Percentiles rank a stretch among this genome's conserved stretches.
Conservation (phyloP, 768 basidiomycete genomes). For the Tubosaeta sp. region DNA sequence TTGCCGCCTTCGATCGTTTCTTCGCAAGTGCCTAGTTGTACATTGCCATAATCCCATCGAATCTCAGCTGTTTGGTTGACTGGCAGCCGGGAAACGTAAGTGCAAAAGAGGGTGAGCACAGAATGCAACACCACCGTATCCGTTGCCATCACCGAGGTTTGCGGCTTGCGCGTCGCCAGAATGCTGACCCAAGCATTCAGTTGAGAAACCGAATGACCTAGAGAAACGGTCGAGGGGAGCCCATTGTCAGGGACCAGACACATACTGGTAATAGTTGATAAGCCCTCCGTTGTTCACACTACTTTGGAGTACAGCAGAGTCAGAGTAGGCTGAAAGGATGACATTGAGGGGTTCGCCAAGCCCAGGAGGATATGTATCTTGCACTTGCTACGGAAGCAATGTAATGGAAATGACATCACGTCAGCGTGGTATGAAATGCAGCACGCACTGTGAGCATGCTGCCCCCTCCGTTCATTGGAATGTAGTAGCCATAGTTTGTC, state of each 20-base stretch:
- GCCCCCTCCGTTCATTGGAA: slow-evolving; percentile 55
- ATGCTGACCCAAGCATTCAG: slow-evolving; percentile 84
- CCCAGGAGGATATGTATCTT: slow-evolving; percentile 59
- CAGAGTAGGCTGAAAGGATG: slow-evolving; percentile 76
- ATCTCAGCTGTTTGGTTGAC: slow-evolving; percentile 83
- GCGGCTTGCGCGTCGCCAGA: slow-evolving; percentile 63
- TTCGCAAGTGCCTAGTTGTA: slow-evolving; percentile 75
- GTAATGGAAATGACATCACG: not conserved
- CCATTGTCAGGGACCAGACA: slow-evolving; percentile 7
- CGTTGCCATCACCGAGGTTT: slow-evolving; percentile 81
- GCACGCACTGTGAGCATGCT: slow-evolving; percentile 64
- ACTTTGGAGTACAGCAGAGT: slow-evolving; percentile 61
- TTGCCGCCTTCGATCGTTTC: slow-evolving; percentile 85
- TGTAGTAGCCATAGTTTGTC: slow-evolving; percentile 49
- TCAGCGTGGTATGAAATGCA: not conserved
- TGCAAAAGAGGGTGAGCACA: not conserved
- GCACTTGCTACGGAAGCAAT: slow-evolving; percentile 40
- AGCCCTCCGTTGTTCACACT: slow-evolving; percentile 63
- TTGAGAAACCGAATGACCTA: slow-evolving; percentile 63
- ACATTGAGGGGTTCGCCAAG: slow-evolving; percentile 85
- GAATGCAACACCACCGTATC: slow-evolving; percentile 48
- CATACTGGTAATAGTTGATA: slow-evolving; percentile 78
- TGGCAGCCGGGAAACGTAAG: slow-evolving; percentile 26
- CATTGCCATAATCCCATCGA: slow-evolving; percentile 80
- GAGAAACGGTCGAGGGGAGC: not conserved